phyloP scores from a whole-genome alignment of 305 asterid species.

The Solanum aculeatissimum region DNA sequence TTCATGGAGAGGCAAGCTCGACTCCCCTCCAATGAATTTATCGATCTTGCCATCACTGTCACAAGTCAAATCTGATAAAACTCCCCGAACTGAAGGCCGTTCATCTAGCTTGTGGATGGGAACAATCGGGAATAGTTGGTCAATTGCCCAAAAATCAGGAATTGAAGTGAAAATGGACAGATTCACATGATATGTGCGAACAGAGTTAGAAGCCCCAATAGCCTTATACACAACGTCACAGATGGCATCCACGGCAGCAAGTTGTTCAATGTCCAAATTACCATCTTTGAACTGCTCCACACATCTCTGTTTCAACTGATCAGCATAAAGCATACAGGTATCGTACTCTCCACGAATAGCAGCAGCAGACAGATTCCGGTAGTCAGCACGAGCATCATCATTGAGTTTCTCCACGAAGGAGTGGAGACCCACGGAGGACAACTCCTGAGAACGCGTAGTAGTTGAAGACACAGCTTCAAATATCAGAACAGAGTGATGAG shows the following conservation, averaged over 20 bases:
- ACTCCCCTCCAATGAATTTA: conserved; percentile 87
- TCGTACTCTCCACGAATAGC: conserved; percentile 63
- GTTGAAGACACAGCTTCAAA: conserved; percentile 73
- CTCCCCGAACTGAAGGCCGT: conserved; percentile 49
- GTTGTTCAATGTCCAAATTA: conserved; percentile 53
- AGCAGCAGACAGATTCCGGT: conserved; percentile 45
- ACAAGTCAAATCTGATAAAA: conserved; percentile 79
- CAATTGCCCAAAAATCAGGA: conserved; percentile 94
- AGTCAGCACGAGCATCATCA: conserved; percentile 57
- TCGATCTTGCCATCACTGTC: conserved; percentile 94
- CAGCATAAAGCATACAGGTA: conserved; percentile 43
- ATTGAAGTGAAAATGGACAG: conserved; percentile 85
- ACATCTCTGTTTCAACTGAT: conserved; percentile 78
- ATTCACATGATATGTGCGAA: conserved; percentile 65
- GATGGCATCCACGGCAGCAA: conserved; percentile 79
- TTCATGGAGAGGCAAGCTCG: conserved; percentile 77
- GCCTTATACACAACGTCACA: conserved; percentile 63
- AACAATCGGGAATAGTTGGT: conserved; percentile 74
- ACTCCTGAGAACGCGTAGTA: conserved; percentile 20
- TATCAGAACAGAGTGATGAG: conserved; percentile 86
- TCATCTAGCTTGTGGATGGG: conserved; percentile 87
- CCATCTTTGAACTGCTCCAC: conserved; percentile 94
- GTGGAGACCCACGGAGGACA: conserved; percentile 35
- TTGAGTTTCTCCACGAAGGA: conserved; percentile 36
- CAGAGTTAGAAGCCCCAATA: conserved; percentile 49